phyloP scores from a whole-genome alignment of 73 alveolate species.

The Paramecium sonneborni region DNA sequence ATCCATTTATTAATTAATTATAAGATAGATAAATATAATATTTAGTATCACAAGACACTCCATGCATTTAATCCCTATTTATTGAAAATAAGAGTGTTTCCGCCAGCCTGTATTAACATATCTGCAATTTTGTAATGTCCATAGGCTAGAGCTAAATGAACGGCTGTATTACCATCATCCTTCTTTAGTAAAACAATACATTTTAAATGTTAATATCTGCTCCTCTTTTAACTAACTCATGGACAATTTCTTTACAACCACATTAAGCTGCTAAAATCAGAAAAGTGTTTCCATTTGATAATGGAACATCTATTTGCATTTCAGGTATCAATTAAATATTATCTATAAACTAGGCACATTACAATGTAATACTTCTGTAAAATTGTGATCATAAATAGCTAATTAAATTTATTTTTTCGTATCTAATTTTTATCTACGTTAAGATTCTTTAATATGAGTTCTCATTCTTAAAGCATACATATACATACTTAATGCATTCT shows the following conservation, averaged over 20 bases:
- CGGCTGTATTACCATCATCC: slow-evolving; percentile 68
- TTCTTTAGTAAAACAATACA: slow-evolving; percentile 19
- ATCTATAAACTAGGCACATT: neutral
- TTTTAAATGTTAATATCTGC: slow-evolving; percentile 52
- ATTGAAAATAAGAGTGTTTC: neutral
- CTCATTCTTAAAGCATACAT: slow-evolving; percentile 27
- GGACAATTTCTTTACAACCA: slow-evolving; percentile 58
- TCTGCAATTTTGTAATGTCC: slow-evolving; percentile 64
- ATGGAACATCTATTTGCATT: neutral
- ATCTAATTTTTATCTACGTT: slow-evolving; percentile 1
- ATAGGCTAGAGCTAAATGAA: slow-evolving; percentile 64
- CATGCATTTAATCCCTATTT: slow-evolving; percentile 16
- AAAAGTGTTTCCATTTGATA: slow-evolving; percentile 40
- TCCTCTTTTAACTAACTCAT: slow-evolving; percentile 52
- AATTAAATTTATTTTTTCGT: neutral
- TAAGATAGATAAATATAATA: neutral
- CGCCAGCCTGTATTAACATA: slow-evolving; percentile 43
- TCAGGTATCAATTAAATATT: neutral
- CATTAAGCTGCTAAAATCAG: slow-evolving; percentile 49
- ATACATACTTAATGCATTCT: slow-evolving; percentile 20
- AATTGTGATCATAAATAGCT: slow-evolving; percentile 31
- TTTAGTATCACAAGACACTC: neutral
- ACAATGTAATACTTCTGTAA: neutral
- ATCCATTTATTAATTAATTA: slow-evolving; percentile 14
- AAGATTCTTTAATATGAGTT: slow-evolving; percentile 15